phyloP scores from a whole-genome alignment of 2,329 filamentous ascomycete genomes.

The Colletotrichum aenigma region DNA sequence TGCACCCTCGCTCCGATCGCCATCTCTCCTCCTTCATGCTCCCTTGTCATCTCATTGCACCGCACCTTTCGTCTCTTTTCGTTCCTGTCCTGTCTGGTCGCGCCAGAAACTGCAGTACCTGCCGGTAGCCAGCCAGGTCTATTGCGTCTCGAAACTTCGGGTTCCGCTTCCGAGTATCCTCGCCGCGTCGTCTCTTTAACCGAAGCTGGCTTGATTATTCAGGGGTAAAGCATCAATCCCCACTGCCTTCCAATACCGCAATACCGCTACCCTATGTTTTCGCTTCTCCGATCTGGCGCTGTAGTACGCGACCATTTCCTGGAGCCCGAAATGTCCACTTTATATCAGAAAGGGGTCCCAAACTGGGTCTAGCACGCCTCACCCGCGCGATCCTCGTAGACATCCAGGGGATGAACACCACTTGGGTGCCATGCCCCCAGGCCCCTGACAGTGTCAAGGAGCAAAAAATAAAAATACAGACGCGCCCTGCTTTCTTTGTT shows the following conservation, averaged over 20 bases:
- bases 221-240: conserved; percentile 27
- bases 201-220: conserved; percentile 36
- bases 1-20: conserved; percentile 27
- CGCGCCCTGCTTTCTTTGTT: conserved; percentile 46
- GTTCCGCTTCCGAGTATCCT: conserved; percentile 35
- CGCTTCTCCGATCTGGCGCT: conserved; percentile 21
- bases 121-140: background rate
- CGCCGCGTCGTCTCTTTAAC: conserved; percentile 17
- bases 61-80: conserved; percentile 3
- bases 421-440: conserved; percentile 36
- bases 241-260: background rate
- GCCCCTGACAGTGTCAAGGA: conserved; percentile 50
- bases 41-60: conserved; percentile 19
- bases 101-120: background rate
- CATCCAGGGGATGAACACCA: conserved; percentile 44
- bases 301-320: conserved; percentile 14
- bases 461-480: conserved; percentile 54
- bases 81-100: conserved; percentile 1
- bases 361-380: conserved; percentile 52
- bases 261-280: background rate
- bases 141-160: conserved; percentile 38
- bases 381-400: conserved; percentile 51
- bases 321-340: conserved; percentile 19
- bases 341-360: conserved; percentile 23
- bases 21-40: conserved; percentile 20